These are phyloP conservation scores for Metroxylon sagu DNA, from an alignment of 176 grass and related monocot genomes.

Conservation along the genomic window DNA sequence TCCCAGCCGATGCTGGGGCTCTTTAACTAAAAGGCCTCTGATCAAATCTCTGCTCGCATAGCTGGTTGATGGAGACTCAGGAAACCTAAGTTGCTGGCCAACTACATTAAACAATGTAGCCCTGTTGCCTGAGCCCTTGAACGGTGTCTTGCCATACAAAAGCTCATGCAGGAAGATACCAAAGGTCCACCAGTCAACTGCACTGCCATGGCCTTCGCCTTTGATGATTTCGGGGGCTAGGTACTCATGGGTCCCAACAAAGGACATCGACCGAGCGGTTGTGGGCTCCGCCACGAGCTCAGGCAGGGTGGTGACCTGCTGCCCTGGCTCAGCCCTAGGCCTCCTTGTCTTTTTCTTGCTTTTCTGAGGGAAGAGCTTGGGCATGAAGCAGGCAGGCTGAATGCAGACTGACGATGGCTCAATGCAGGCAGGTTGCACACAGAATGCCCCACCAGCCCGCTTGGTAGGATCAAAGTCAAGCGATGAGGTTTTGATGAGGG, in stretches of 20 bases:
- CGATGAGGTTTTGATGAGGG: conserved; percentile 32
- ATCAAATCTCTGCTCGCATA: conserved; percentile 46
- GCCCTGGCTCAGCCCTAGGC: conserved; percentile 11
- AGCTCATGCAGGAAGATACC: conserved; percentile 68
- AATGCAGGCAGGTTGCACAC: conserved; percentile 37
- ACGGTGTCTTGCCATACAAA: conserved; percentile 61
- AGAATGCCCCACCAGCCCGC: conserved; percentile 12
- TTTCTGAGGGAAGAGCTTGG: conserved; percentile 41
- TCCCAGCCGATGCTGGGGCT: conserved; percentile 48
- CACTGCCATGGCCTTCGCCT: conserved; percentile 68
- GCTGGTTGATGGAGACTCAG: conserved; percentile 42
- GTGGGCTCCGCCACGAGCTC: conserved; percentile 64
- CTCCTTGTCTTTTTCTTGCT: conserved; percentile 45
- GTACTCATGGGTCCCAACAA: conserved; percentile 65
- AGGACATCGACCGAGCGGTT: conserved; percentile 49
- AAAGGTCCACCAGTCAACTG: conserved; percentile 75
- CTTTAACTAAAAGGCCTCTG: conserved; percentile 47
- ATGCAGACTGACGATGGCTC: conserved; percentile 27
- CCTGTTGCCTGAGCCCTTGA: conserved; percentile 60
- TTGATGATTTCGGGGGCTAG: conserved; percentile 66
- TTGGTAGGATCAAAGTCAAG: conserved; percentile 14
- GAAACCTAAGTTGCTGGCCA: conserved; percentile 58
- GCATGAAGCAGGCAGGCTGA: conserved; percentile 65
- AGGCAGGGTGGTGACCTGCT: conserved; percentile 17
- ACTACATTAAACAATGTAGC: conserved; percentile 71